Base-by-base conservation (phyloP, 371 early-diverging fungal species). In the Mortierella sp. region DNA sequence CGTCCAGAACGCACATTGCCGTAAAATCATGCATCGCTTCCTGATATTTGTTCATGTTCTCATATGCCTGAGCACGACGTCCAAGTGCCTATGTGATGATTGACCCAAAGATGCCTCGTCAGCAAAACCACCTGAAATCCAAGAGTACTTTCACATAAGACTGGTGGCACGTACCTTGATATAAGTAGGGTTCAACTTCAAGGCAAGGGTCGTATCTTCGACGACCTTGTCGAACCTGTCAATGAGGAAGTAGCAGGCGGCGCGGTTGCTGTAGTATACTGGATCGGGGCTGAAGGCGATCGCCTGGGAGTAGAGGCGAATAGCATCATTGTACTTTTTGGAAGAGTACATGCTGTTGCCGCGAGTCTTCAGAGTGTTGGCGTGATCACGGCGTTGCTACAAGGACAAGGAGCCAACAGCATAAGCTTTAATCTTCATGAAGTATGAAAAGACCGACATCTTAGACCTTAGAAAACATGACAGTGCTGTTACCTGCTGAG, bases 251-350 rank as follows among this genome's bases (percentile, higher is more conserved):
- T 90, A 92, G 80, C 95, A 96, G 14, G 96, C 98, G 14, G 97
- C 98, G 46, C 98, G 91, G 87, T 98, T 98, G 65, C 94, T 90
- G 82, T 86, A 97, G 66, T 89, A 97, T 48, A 98, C 92, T 14
- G 93, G 89, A 76, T 94, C 89, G 9, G 83, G 80, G 57, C 85
- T 88, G 69, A 90, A 88, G 22, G 85, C 86, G 68, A 98, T 91
- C 3, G 98, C 98, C 67, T 92, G 87, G 13, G 95, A 88, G 79
- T 98, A 98, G 51, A 90, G 80, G 57, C 89, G 87, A 54, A 95
- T 90, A 19, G 98, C 98, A 57, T 92, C 92, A 27, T 86, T 81
- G 81, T 90, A 96, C 73, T 92, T 90, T 78, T 89, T 90, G 71
- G 88, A 87, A 39, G 86, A 86, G 79, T 92, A 98, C 71, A 90